Base-by-base conservation (phyloP, 1,284 basidiomycete species). In the Ceratobasidium sp. region DNA sequence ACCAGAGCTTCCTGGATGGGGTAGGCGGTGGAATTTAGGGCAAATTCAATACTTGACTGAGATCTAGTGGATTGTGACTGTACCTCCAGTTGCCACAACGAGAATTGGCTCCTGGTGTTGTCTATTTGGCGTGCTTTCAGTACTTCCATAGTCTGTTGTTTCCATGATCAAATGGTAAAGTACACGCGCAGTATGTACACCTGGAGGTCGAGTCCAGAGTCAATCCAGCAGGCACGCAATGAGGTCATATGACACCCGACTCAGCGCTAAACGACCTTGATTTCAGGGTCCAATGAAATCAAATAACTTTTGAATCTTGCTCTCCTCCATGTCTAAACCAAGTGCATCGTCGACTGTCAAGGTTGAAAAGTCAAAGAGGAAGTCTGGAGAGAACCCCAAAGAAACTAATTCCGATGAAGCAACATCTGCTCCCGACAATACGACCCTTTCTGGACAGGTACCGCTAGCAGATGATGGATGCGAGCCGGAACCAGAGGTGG, bases 401-500 rank as follows among this genome's bases (percentile, higher is more conserved):
- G 8, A 13, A 8, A 10, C 50, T 6, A 5, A 6, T 12, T n/a
- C n/a, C 22, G 29, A 10, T 32, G 13, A 25, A 15, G 20, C 45
- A 15, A 8, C 17, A 15, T 25, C 38, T 4, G 15, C 15, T 13
- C 31, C 43, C 29, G 29, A 62, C 10, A 17, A 47, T 13, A 15
- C 56, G 7, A 20, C 17, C 45, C 45, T 7, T 20, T 12, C 13
- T 47, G 45, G 22, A 29, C 13, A 31, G 25, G 27, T 32, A 31
- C 5, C 17, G 10, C 15, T 7, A 35, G 20, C 22, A 15, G 32
- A 25, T 12, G 12, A 5, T 27, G 69, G 64, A 29, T 34, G 52
- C 20, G 58, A 56, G 43, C 49, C 34, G 8, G 49, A 58, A 13
- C 40, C 43, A 15, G 82, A 84, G n/a, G 77, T 74, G 6, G 82